phyloP scores from a whole-genome alignment of 768 basidiomycete species.

The Collybia mongolica region DNA sequence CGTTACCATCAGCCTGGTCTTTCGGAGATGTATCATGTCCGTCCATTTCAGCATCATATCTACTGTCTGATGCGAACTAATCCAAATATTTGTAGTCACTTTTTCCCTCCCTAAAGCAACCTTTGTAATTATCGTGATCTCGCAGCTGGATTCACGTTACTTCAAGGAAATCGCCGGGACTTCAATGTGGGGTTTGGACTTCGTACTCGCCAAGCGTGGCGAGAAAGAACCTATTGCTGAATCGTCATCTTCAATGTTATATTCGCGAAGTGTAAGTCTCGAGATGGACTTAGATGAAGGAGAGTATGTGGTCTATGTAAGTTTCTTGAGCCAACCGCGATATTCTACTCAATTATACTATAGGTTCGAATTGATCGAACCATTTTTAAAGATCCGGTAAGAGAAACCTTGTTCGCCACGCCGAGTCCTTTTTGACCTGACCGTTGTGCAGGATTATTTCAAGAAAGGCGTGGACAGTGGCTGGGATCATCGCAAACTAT shows the following conservation, averaged over 20 bases:
- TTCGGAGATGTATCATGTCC: conserved; percentile 55
- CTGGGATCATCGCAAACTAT: conserved; percentile 37
- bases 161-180: conserved; percentile 45
- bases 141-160: conserved; percentile 49
- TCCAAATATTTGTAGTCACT: conserved; percentile 31
- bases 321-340: conserved; percentile 5
- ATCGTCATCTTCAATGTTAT: conserved; percentile 33
- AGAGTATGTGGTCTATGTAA: conserved; percentile 44
- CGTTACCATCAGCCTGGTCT: conserved; percentile 47
- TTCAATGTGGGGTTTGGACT: conserved; percentile 48
- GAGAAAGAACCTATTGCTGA: conserved; percentile 35
- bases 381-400: conserved; percentile 18
- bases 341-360: neutral
- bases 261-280: conserved; percentile 38
- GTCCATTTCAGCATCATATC: conserved; percentile 14
- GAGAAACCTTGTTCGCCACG: neutral
- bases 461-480: conserved; percentile 25
- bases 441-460: conserved; percentile 16
- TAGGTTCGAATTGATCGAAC: conserved; percentile 33
- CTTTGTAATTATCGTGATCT: conserved; percentile 48
- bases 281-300: conserved; percentile 41
- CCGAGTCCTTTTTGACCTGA: neutral
- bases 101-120: conserved; percentile 40
- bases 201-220: conserved; percentile 48
- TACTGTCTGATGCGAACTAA: neutral